Evolutionary conservation across 352 stramenopile species (phyloP), one percentile per base, ranked within the genome.

Genomic region (Globisporangium nunn): DNA sequence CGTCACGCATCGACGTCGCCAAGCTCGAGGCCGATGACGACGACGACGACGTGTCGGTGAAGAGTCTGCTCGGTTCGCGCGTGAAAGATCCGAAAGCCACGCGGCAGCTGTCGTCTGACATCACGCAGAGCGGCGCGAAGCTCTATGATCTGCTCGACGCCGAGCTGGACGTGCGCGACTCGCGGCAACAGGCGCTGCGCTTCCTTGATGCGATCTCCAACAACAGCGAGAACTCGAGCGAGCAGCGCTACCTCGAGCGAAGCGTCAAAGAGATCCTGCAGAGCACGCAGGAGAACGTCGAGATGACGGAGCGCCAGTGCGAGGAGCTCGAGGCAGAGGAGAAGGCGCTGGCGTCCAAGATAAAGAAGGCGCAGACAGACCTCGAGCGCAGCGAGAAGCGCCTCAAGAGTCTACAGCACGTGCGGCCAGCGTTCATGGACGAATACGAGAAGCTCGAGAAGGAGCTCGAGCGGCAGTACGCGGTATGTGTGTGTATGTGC

Each of bases 381-480:
- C 74, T 98, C 0, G 94, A 98, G 59, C 88, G 95, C 39, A 96
- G 82, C 61, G 89, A 98, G 53, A 98, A 98, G 74, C 79, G 95
- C 0, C 74, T 99, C 51, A 94, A 93, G 68, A 85, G 85, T 52
- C 68, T 96, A 56, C 84, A 98, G 59, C 87, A 93, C 59, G 91
- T 98, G 56, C 75, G 93, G 3, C 95, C 95, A 40, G 85, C 94
- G 37, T 99, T 98, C 62, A 98, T 98, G 88, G 95, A 98, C 71
- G 96, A 99, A 70, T 98, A 98, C 57, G 95, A 99, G 59, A 96
- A 97, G 72, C 81, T 99, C 17, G 95, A 99, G 74, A 87, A 93
- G 46, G 96, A 99, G 56, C 81, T 99, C 41, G 85, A 98, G 72
- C 81, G 90, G 4, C 91, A 98, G 68, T 98, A 99, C 61, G 89